Evolutionary conservation across 495 filamentous ascomycete genomes (phyloP).

Genomic region (Physcia stellaris): DNA sequence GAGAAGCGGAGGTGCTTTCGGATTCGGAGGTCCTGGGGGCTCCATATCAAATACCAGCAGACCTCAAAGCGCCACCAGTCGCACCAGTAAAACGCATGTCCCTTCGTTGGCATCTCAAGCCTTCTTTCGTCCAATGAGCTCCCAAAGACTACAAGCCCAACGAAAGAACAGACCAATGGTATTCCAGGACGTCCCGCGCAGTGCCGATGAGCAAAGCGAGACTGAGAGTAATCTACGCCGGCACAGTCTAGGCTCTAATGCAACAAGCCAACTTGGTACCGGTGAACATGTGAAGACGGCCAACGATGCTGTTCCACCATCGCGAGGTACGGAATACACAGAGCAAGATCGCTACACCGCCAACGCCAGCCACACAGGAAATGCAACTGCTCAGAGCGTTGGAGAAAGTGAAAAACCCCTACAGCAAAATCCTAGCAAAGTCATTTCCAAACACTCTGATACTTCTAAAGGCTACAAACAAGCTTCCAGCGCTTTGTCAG

Average conservation of each 20-base stretch:
- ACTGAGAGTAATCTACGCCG: constrained; percentile 31
- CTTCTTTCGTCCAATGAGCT: constrained; percentile 95
- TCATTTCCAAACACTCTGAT: too few species aligned
- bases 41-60: constrained; percentile 29
- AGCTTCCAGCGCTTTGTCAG: constrained; percentile 43
- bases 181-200: constrained; percentile 27
- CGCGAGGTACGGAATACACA: constrained; percentile 67
- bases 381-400: constrained; percentile 50
- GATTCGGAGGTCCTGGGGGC: constrained; percentile 18
- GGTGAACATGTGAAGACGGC: constrained; percentile 36
- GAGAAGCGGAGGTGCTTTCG: constrained; percentile 18
- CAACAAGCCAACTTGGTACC: constrained; percentile 26
- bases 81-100: constrained; percentile 76
- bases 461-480: constrained; percentile 35
- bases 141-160: constrained; percentile 86
- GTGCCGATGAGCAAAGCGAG: constrained; percentile 31
- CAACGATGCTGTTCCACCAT: constrained; percentile 47
- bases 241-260: constrained; percentile 34
- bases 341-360: constrained; percentile 55
- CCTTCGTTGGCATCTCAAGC: constrained; percentile 77
- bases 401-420: constrained; percentile 64
- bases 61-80: constrained; percentile 52
- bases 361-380: constrained; percentile 58
- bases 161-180: constrained; percentile 44
- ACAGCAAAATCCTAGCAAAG: too few species aligned